phyloP scores from a whole-genome alignment of 2,329 filamentous ascomycete genomes.

The Beauveria bassiana region DNA sequence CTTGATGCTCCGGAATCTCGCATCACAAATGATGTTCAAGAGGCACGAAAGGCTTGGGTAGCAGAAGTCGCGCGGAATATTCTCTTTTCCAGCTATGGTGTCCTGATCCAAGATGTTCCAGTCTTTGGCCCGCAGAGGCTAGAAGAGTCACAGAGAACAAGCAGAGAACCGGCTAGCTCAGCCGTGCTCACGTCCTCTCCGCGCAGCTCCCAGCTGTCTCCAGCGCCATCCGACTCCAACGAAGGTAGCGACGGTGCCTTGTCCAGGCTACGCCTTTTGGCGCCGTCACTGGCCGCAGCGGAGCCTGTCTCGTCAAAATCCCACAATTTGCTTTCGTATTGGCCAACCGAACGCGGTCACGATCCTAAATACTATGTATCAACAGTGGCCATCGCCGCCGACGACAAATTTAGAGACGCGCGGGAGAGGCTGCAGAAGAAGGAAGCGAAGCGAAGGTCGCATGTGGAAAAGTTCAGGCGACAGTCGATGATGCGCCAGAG shows the following conservation, averaged over 20 bases:
- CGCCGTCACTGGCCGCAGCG: slow-evolving; percentile 21
- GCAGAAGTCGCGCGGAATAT: slow-evolving; percentile 26
- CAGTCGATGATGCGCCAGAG: slow-evolving; percentile 21
- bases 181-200: slow-evolving; percentile 10
- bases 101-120: slow-evolving; percentile 26
- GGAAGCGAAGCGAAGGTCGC: slow-evolving; percentile 26
- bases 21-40: slow-evolving; percentile 19
- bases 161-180: slow-evolving; percentile 10
- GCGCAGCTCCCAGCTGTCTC: neutral
- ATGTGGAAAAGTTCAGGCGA: slow-evolving; percentile 26
- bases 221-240: neutral
- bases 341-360: slow-evolving; percentile 31
- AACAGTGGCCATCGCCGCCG: slow-evolving; percentile 28
- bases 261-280: slow-evolving; percentile 28
- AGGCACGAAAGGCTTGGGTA: slow-evolving; percentile 21
- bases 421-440: slow-evolving; percentile 26
- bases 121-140: slow-evolving; percentile 20
- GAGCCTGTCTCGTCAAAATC: slow-evolving; percentile 21
- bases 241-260: slow-evolving; percentile 21
- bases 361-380: slow-evolving; percentile 30
- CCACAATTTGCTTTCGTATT: slow-evolving; percentile 27
- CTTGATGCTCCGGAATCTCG: slow-evolving; percentile 19
- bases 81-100: slow-evolving; percentile 27
- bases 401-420: slow-evolving; percentile 27
- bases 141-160: neutral